Conservation (phyloP, 2,329 filamentous ascomycete species). For the Alternaria triticimaculans region DNA sequence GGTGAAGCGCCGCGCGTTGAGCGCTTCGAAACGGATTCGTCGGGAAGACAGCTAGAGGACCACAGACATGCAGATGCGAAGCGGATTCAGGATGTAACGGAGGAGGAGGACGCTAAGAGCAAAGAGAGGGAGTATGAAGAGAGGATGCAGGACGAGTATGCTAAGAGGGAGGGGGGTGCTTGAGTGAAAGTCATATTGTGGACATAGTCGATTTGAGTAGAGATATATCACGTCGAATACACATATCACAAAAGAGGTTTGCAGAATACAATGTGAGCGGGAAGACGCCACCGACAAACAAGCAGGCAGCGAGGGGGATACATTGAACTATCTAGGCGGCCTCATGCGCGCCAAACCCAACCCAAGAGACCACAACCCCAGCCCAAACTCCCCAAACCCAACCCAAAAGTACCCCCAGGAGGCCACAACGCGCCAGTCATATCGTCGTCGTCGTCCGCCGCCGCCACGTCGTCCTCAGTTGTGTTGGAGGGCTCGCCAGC, state of each 20-base stretch:
- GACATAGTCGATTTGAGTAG: background rate
- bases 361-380: background rate
- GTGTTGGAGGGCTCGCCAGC: background rate
- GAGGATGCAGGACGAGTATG: constrained; percentile 54
- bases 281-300: background rate
- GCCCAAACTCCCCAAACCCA: background rate
- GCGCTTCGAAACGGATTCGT: constrained; percentile 30
- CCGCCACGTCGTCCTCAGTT: background rate
- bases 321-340: background rate
- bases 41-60: constrained; percentile 26
- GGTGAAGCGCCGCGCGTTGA: constrained; percentile 36
- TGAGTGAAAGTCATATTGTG: constrained; percentile 15
- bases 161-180: constrained; percentile 53
- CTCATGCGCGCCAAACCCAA: background rate
- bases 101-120: constrained; percentile 39
- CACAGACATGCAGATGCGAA: constrained; percentile 4
- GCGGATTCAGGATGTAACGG: constrained; percentile 44
- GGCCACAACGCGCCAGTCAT: background rate
- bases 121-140: constrained; percentile 50
- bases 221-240: background rate
- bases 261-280: background rate
- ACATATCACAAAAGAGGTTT: background rate
- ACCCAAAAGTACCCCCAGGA: background rate
- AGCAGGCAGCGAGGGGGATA: too few relatives aligned
- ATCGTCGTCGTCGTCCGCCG: background rate